Conservation (phyloP, 225 moss, liverwort and hornwort species). For the Marchantia polymorpha region DNA sequence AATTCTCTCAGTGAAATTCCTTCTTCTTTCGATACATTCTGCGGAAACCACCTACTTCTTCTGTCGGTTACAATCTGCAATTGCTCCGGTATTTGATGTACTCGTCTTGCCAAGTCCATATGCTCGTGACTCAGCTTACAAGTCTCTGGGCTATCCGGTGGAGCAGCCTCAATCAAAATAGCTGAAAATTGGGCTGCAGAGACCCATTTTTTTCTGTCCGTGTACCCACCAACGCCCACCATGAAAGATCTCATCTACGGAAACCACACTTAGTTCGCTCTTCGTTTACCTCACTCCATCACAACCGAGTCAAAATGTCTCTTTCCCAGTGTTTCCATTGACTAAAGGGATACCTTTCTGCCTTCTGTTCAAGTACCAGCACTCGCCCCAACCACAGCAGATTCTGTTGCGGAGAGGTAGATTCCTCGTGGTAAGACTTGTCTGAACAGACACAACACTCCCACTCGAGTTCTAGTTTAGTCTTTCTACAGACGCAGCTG, state of each 20-base stretch:
- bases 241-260: not conserved
- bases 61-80: not conserved
- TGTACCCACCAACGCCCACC: not conserved
- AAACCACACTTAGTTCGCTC: not conserved
- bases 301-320: not conserved
- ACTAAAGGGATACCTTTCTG: not conserved
- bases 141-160: not conserved
- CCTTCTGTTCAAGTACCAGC: not conserved
- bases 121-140: not conserved
- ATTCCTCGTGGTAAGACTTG: not conserved
- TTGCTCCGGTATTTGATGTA: not conserved
- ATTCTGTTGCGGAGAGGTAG: not conserved
- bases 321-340: not conserved
- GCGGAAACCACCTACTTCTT: not conserved
- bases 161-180: too few species aligned
- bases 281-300: not conserved
- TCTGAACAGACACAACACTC: not conserved
- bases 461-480: not conserved
- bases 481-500: not conserved
- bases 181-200: slow-evolving; percentile 8
- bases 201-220: not conserved
- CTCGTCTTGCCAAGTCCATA: not conserved
- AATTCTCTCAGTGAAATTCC: not conserved
- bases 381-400: not conserved
- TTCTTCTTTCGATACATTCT: not conserved